Conservation (phyloP, 345 rosid genomes). For the Hypericum perforatum region DNA sequence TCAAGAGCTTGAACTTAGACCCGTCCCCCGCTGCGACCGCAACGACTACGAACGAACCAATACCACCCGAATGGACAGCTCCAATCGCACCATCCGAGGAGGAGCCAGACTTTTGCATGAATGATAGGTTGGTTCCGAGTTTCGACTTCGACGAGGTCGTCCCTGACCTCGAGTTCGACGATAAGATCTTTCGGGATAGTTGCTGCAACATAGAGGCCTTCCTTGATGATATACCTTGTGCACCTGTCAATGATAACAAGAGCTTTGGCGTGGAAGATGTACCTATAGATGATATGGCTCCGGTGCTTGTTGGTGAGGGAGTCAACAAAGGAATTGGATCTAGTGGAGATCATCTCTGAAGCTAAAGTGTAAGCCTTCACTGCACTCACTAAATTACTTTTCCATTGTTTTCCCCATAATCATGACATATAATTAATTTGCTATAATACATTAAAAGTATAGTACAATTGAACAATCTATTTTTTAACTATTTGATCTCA, state of each 20-base stretch:
- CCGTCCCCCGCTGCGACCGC: conserved; percentile 13
- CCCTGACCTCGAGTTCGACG: conserved; percentile 51
- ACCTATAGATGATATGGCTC: conserved; percentile 8
- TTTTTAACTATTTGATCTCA: too few species aligned
- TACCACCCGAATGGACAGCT: conserved; percentile 6
- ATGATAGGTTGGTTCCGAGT: conserved; percentile 38
- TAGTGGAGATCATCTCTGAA: conserved; percentile 42
- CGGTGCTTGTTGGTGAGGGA: conserved; percentile 13
- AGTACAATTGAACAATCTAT: too few species aligned
- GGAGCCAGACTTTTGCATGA: conserved; percentile 12
- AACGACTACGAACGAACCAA: conserved; percentile 17
- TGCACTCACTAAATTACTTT: background rate
- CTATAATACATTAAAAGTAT: too few species aligned
- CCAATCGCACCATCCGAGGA: conserved; percentile 2
- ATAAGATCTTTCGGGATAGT: conserved; percentile 43
- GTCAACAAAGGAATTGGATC: conserved; percentile 44
- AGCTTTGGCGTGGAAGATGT: conserved; percentile 11
- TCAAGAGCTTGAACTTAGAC: conserved; percentile 65
- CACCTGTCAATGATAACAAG: conserved; percentile 15
- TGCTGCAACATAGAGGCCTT: conserved; percentile 62
- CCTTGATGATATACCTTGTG: conserved; percentile 47
- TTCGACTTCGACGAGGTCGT: conserved; percentile 37
- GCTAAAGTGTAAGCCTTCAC: background rate
- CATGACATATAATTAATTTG: too few species aligned
- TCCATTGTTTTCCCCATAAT: too few species aligned